These are phyloP conservation scores for Planoprotostelium fungivorum DNA, from an alignment of 78 protist genomes.

Conservation along the genomic window DNA sequence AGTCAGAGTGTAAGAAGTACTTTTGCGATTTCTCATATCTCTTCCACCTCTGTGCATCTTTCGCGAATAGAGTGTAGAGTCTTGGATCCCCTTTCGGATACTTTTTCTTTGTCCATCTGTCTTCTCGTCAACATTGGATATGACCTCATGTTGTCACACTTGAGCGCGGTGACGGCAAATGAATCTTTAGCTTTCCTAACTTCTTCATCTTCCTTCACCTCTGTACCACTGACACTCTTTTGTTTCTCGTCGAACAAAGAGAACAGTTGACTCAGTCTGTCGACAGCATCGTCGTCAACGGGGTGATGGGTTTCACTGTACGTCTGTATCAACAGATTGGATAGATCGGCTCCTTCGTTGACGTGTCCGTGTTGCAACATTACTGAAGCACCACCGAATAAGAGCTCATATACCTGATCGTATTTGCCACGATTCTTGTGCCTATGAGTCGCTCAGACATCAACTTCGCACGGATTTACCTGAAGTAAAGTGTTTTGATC, in stretches of 20 bases:
- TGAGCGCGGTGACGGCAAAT: not conserved
- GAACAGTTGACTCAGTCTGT: not conserved
- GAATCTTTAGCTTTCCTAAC: not conserved
- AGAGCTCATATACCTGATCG: conserved; percentile 18
- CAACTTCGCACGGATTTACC: conserved; percentile 8
- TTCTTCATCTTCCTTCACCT: not conserved
- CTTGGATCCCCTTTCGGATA: not conserved
- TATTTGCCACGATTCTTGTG: conserved; percentile 10
- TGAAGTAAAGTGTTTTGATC: conserved; percentile 41
- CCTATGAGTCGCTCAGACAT: not conserved
- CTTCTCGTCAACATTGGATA: not conserved
- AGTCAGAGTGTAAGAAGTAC: not conserved
- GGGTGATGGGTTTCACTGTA: conserved; percentile 18
- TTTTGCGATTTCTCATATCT: not conserved
- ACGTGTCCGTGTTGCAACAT: conserved; percentile 33
- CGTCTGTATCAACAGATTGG: conserved; percentile 16
- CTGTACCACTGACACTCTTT: not conserved
- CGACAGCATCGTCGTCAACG: not conserved
- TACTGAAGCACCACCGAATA: conserved; percentile 22
- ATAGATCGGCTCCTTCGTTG: conserved; percentile 46
- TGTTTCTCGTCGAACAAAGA: not conserved
- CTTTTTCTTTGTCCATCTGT: not conserved
- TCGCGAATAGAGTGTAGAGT: not conserved
- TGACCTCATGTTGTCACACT: not conserved
- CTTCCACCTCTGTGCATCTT: conserved; percentile 29